Base-by-base conservation (phyloP, 345 rosid genomes). In the Carallia brachiata region DNA sequence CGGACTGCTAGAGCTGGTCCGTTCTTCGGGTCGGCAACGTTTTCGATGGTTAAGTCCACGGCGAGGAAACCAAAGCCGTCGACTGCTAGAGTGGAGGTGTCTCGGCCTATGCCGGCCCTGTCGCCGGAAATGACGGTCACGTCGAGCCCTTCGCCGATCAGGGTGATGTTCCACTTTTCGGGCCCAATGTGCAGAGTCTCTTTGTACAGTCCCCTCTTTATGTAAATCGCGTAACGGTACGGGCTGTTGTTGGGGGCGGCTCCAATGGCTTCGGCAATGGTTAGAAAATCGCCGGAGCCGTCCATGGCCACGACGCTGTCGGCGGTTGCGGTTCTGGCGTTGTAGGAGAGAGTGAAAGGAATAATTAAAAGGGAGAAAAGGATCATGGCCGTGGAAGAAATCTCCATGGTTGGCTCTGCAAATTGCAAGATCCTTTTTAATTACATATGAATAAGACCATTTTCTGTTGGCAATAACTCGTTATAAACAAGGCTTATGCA, bases 1-100 rank as follows among this genome's bases (percentile, higher is more conserved):
- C 59, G 59, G 4, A 54, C 12, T 19, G 59, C 59, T 7, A 54
- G 12, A 30, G 28, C 59, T 2, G 59, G 59, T 28, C 59, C 59
- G 23, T 54, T 19, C 17, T 19, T 19, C 0, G 59, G 59, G 28
- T 54, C 59, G 6, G 28, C 59, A 6, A 4, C 12, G 59, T 54
- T 54, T 28, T 54, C 59, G 28, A 54, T 12, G 12, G 59, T 54
- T 28, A 54, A n/a, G 12, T 54, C 28, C 15, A 1, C 28, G 59
- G 59, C 59, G 28, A 54, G 28, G 59, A 54, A 54, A 28, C 59
- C 59, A 12, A 54, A 54, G 28, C 59, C 59, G 13, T 54, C 59
- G 28, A 54, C 59, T 54, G 28, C 59, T 19, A 54, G 59, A 54
- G 59, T 54, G 59, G 59, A 19, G 2, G 59, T 54, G 27, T 54